These are phyloP conservation scores for Neolentinus lepideus DNA, from an alignment of 1,284 basidiomycete genomes.

Conservation along the genomic window DNA sequence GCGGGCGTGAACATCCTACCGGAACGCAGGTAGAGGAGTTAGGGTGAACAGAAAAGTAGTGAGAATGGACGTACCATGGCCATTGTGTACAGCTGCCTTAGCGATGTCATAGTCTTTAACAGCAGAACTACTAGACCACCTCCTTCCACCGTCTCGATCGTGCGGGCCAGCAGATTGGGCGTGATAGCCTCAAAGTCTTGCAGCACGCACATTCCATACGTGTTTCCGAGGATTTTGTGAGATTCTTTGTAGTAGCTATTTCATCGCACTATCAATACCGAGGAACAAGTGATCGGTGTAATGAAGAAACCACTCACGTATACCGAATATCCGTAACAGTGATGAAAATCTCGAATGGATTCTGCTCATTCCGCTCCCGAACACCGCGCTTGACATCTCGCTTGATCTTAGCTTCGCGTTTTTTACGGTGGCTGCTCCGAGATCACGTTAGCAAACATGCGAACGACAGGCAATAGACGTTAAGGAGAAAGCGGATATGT, in stretches of 20 bases:
- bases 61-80: constrained; percentile 71
- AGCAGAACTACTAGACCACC: constrained; percentile 91
- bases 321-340: constrained; percentile 99
- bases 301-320: constrained; percentile 46
- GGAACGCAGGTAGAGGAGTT: neutral
- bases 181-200: constrained; percentile 99
- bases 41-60: neutral
- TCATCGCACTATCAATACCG: neutral
- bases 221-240: constrained; percentile 94
- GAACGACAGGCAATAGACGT: constrained; percentile 6
- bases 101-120: constrained; percentile 91
- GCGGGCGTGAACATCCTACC: constrained; percentile 89
- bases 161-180: constrained; percentile 93
- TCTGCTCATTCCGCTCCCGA: constrained; percentile 90
- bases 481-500: no score
- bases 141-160: constrained; percentile 98
- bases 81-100: constrained; percentile 93
- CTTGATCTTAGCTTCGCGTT: constrained; percentile 93
- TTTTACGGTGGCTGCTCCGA: constrained; percentile 89
- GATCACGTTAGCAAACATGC: constrained; percentile 16
- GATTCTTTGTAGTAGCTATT: constrained; percentile 86
- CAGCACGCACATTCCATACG: constrained; percentile 95
- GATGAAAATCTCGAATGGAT: constrained; percentile 98
- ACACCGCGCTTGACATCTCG: constrained; percentile 91
- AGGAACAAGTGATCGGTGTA: neutral